Percentiles rank a stretch among this genome's conserved stretches.
phyloP scores from a whole-genome alignment of 2,329 filamentous ascomycete genomes.

The Trichoderma lentiforme region DNA sequence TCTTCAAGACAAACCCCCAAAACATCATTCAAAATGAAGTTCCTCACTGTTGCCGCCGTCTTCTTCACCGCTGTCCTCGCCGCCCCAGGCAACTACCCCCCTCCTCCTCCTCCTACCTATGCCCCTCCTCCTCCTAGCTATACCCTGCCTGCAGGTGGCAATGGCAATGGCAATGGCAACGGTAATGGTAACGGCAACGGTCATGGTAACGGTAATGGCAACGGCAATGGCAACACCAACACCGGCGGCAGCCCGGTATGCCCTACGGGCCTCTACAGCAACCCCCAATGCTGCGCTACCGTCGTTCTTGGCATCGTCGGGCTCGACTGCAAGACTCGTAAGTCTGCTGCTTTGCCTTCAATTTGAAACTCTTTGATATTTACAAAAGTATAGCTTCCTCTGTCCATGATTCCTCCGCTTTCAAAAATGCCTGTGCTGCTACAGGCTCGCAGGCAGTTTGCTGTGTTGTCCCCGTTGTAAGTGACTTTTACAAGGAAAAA shows the following conservation, averaged over 20 bases:
- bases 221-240: neutral
- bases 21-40: conserved; percentile 17
- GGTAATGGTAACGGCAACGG: neutral
- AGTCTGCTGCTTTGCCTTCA: neutral
- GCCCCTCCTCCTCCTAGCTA: neutral
- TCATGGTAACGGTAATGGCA: neutral
- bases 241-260: neutral
- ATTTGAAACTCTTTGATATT: too few species aligned
- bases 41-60: conserved; percentile 16
- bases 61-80: conserved; percentile 13
- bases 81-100: neutral
- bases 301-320: conserved; percentile 1
- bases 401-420: neutral
- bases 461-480: conserved; percentile 19
- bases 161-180: neutral
- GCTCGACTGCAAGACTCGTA: conserved; percentile 17
- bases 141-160: neutral
- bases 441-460: neutral
- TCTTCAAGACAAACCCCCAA: neutral
- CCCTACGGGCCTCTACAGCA: neutral
- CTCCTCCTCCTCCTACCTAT: neutral
- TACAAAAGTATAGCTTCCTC: too few species aligned
- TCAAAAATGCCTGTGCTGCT: neutral
- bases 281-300: conserved; percentile 16
- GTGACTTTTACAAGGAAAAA: neutral